Base-by-base conservation (phyloP, 352 stramenopile genomes). In the Phytophthora aleatoria region DNA sequence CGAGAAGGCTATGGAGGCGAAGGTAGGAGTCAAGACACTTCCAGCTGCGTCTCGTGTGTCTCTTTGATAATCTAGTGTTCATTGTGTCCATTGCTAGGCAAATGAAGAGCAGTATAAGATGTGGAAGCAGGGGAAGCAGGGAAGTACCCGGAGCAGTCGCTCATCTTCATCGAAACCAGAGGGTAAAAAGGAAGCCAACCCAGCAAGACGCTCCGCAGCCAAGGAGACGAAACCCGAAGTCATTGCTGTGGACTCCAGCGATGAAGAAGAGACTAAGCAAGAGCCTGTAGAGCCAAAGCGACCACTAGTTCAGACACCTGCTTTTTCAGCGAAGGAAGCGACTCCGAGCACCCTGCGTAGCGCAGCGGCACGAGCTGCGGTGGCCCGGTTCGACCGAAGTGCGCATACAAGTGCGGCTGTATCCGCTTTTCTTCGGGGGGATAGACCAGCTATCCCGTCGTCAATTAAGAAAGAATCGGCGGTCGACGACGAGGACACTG, bases 1-100 rank as follows among this genome's bases (percentile, higher is more conserved):
- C 0, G 77, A 89, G 61, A 96, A 94, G 50, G 85, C 87, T 10
- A 79, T 87, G 45, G 84, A 92, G 62, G 85, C 87, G 10, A 84
- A 91, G 74, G 86, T 92, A 62, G n/a, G 24, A 13, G 28, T 35
- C 15, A 35, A 24, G 20, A 36, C 26, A 16, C 33, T 47, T 41
- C 30, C 27, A n/a, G 26, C 12, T n/a, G 12, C 11, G 5, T 39
- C 24, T 16, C 9, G 20, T 16, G 47, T 39, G 15, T 42, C 2
- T 13, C 3, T 38, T 30, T 26, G 12, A 41, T 47, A 26, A 33
- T 20, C 1, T 48, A 10, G 26, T 11, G 4, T 27, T 15, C 1
- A 3, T 33, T 55, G 11, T 60, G 13, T 54, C n/a, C 12, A 31
- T 20, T 48, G 33, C 5, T 58, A 95, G 84, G 69, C 67, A 26